Evolutionary conservation across 108 stramenopile genomes (phyloP).

Genomic region (Seminavis robusta): DNA sequence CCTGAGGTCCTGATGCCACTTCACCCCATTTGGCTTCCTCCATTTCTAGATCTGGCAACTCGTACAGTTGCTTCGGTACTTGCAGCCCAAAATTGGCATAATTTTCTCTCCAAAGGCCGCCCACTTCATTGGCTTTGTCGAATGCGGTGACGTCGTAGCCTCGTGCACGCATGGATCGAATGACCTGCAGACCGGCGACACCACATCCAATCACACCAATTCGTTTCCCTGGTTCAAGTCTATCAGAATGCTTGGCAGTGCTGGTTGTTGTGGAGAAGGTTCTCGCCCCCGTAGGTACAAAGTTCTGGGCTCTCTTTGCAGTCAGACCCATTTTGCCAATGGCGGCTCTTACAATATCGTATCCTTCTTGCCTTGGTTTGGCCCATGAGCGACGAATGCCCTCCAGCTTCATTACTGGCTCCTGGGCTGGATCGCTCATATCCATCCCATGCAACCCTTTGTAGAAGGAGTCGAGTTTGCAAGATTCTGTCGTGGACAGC

Average conservation of each 20-base stretch:
- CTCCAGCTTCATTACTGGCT: slow-evolving; percentile 26
- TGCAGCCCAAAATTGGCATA: slow-evolving; percentile 24
- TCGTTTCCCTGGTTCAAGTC: too few species aligned
- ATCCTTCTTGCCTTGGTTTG: slow-evolving; percentile 12
- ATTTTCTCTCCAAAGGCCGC: slow-evolving; percentile 35
- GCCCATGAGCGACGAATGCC: slow-evolving; percentile 15
- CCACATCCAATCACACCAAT: slow-evolving; percentile 30
- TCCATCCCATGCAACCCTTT: slow-evolving; percentile 20
- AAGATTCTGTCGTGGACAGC: not conserved
- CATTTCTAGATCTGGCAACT: slow-evolving; percentile 28
- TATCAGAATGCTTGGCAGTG: too few species aligned
- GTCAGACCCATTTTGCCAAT: not conserved
- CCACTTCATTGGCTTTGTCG: slow-evolving; percentile 13
- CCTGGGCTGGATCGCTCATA: slow-evolving; percentile 17
- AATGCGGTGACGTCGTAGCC: slow-evolving; percentile 31
- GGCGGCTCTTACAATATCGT: slow-evolving; percentile 10
- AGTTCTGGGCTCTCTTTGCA: too few species aligned
- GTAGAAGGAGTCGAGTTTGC: slow-evolving; percentile 17
- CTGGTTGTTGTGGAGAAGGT: too few species aligned
- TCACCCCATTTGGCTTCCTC: slow-evolving; percentile 14
- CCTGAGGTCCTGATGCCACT: slow-evolving; percentile 18
- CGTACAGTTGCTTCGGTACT: slow-evolving; percentile 33
- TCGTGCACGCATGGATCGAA: slow-evolving; percentile 16
- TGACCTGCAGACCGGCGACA: slow-evolving; percentile 26
- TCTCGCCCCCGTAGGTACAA: too few species aligned